These are phyloP conservation scores for Thelephora terrestris DNA, from an alignment of 1,284 basidiomycete genomes.

Conservation along the genomic window DNA sequence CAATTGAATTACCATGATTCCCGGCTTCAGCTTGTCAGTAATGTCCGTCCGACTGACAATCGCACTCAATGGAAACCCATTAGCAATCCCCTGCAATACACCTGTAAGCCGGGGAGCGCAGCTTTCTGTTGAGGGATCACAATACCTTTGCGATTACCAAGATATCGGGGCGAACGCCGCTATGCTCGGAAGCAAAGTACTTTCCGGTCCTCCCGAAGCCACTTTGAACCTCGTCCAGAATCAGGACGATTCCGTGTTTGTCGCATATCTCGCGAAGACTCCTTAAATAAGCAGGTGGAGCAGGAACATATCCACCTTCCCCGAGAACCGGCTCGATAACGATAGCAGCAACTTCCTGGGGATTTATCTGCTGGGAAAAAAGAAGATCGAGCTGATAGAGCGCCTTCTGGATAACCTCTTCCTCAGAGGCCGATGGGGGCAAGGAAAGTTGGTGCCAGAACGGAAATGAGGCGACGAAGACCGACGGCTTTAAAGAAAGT, in stretches of 20 bases:
- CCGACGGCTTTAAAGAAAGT: constrained; percentile 54
- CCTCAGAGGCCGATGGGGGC: constrained; percentile 48
- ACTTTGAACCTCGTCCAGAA: constrained; percentile 84
- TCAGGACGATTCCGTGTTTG: constrained; percentile 72
- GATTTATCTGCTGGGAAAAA: constrained; percentile 76
- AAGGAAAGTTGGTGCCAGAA: constrained; percentile 88
- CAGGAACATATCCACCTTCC: constrained; percentile 91
- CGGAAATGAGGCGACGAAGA: constrained; percentile 77
- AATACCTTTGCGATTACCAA: constrained; percentile 78
- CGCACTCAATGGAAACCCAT: constrained; percentile 89
- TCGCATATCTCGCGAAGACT: constrained; percentile 83
- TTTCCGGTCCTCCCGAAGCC: constrained; percentile 89
- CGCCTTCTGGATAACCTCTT: constrained; percentile 58
- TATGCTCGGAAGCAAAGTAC: constrained; percentile 73
- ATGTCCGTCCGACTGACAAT: constrained; percentile 77
- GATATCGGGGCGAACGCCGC: constrained; percentile 80
- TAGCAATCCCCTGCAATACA: constrained; percentile 64
- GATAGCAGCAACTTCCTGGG: constrained; percentile 85
- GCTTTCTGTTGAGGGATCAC: neutral
- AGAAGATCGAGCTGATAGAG: constrained; percentile 80
- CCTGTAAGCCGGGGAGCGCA: constrained; percentile 2
- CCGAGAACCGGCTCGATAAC: constrained; percentile 89
- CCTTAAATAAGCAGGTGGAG: constrained; percentile 71
- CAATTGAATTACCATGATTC: constrained; percentile 52
- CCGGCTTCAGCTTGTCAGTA: constrained; percentile 72